Evolutionary conservation across 805 yeast genomes (phyloP).

Genomic region (Kuraishia ogatae): DNA sequence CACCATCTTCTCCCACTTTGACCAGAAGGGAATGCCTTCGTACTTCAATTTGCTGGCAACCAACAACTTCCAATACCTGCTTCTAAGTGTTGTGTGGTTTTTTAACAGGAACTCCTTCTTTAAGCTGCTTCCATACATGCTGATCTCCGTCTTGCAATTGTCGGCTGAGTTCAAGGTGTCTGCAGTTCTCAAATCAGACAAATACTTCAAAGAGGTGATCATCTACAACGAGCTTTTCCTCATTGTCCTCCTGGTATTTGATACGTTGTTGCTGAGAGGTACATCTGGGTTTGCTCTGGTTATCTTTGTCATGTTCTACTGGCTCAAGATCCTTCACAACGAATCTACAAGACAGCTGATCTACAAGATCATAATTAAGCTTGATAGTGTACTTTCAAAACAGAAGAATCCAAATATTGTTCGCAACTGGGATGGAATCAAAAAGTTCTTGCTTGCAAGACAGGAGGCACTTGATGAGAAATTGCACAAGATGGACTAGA

Average conservation of each 20-base stretch:
- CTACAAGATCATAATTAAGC: constrained; percentile 27
- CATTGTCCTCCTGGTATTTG: constrained; percentile 41
- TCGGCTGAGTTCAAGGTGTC: constrained; percentile 29
- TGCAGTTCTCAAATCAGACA: constrained; percentile 29
- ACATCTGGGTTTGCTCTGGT: constrained; percentile 63
- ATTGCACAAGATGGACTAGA: background rate
- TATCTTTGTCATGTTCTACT: constrained; percentile 49
- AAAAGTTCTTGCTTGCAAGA: constrained; percentile 31
- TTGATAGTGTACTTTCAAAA: constrained; percentile 32
- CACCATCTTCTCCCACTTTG: constrained; percentile 51
- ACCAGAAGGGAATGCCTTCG: constrained; percentile 47
- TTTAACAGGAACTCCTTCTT: constrained; percentile 56
- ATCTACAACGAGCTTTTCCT: constrained; percentile 55
- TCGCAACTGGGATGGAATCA: constrained; percentile 28
- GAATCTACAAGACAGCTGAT: constrained; percentile 36
- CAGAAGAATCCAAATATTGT: constrained; percentile 37
- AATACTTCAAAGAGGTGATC: constrained; percentile 33
- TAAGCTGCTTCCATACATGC: constrained; percentile 52
- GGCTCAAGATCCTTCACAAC: constrained; percentile 60
- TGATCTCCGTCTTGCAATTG: constrained; percentile 53
- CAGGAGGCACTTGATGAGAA: constrained; percentile 16
- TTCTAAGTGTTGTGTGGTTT: constrained; percentile 50
- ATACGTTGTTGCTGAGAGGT: constrained; percentile 56
- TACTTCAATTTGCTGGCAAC: constrained; percentile 58
- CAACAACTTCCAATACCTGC: constrained; percentile 65